Evolutionary conservation across 495 filamentous ascomycete genomes (phyloP), one percentile per base, ranked within the genome.

Genomic region (Aspergillus kassunensis): DNA sequence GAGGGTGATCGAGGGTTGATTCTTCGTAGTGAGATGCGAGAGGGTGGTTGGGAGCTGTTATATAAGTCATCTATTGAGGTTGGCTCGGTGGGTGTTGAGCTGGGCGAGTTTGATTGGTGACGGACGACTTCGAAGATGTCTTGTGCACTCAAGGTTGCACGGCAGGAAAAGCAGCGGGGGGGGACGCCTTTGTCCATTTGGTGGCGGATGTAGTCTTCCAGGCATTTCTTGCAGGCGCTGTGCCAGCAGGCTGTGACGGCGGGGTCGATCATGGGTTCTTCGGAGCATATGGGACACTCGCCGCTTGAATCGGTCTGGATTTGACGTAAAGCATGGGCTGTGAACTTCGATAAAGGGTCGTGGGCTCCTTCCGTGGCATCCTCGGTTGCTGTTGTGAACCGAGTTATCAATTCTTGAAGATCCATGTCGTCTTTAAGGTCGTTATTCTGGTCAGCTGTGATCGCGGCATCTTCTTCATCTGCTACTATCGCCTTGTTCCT

Each of bases 351-450:
- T 12, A 59, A 53, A 2, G 65, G 53, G 23, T 67, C 67, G 12
- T 62, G 59, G 5, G 49, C 29, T 19, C 70, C 62, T 20, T 72
- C 62, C 8, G 74, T 56, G 31, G 18, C 16, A 68, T 69, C 3
- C 44, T 87, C 82, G 0, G 82, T 85, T 0, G 80, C 76, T 1
- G 80, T 75, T 0, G 84, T 87, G 70, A 97, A 98, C 15, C 85
- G 83, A 53, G 87, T 79, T 40, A 98, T 90, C 5, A 98, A 70
- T 40, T 85, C 79, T 49, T 89, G 82, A 9, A 98, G 79, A 57
- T 98, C 93, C 91, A 97, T 97, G 56, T 98, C 95, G 64, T 98
- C 93, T 11, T 87, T 87, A 1, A 97, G 76, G 0, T 88, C 92
- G 39, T 82, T 89, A 0, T 81, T 79, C 23, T 83, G 81, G 58